Conservation (phyloP, 768 basidiomycete species). For the Symmetrospora coprosmae region DNA sequence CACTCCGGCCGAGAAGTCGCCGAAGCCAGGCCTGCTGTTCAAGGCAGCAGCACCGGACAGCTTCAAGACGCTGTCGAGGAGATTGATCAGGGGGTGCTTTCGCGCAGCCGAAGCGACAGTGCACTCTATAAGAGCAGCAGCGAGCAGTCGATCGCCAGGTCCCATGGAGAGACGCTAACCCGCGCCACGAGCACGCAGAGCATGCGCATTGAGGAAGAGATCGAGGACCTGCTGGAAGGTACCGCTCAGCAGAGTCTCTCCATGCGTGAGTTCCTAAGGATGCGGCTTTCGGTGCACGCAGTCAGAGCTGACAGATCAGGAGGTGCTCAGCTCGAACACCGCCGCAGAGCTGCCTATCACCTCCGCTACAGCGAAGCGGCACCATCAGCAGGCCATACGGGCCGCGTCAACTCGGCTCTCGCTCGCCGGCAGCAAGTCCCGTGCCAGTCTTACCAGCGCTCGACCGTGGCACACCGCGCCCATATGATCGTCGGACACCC, state of each 20-base stretch:
- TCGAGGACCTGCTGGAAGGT: too few relatives aligned
- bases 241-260: too few relatives aligned
- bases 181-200: constrained; percentile 3
- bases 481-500: background rate
- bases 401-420: constrained; percentile 13
- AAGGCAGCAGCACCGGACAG: too few relatives aligned
- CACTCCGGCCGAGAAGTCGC: too few relatives aligned
- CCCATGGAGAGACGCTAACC: background rate
- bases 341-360: constrained; percentile 4
- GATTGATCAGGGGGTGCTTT: background rate
- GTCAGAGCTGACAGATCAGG: too few relatives aligned
- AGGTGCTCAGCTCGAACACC: too few relatives aligned
- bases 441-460: background rate
- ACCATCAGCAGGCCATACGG: constrained; percentile 12
- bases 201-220: constrained; percentile 20
- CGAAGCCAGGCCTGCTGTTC: too few relatives aligned
- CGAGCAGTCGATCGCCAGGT: background rate
- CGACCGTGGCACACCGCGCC: background rate
- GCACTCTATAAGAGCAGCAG: background rate
- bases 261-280: too few relatives aligned
- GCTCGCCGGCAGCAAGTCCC: constrained; percentile 4
- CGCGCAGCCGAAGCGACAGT: background rate
- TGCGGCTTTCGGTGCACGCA: too few relatives aligned
- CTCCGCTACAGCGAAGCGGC: background rate
- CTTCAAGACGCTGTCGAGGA: background rate